Base-by-base conservation (phyloP, 768 basidiomycete species). In the Mycena alexandri region DNA sequence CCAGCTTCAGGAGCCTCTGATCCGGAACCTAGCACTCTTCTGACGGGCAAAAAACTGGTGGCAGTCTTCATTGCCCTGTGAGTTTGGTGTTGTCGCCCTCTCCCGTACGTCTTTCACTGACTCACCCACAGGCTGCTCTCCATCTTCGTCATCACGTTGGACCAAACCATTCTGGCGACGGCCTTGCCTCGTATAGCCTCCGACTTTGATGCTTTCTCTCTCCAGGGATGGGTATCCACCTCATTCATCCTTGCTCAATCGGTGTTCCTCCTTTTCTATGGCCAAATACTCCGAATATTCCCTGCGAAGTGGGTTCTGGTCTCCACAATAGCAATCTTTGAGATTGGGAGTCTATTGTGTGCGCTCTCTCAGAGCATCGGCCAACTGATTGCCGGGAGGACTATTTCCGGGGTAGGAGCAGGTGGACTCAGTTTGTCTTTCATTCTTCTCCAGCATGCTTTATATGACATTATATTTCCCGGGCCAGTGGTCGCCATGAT, bases 371-470 rank as follows among this genome's bases (percentile, higher is more conserved):
- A 62, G 6, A 72, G 56, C 47, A 67, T 79, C n/a, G 69, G 73
- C 50, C 62, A 73, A 19, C 57, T 81, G 17, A 80, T 81, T 47
- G 75, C 82, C 36, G 84, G 84, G 17, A 73, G 84, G 14, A 81
- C 82, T 0, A 63, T 85, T 22, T 74, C 79, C 3, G 84, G 85
- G 14, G 60, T 83, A 2, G 85, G 84, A 1, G 84, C 80, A 0
- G 80, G 80, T 0, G 83, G 82, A 33, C 63, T 52, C 14, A 51
- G 57, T 70, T 22, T 5, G 57, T 61, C 9, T 21, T 10, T 51
- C 42, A 38, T 48, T 53, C 38, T 2, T 46, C 22, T 42, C 21
- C 29, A 3, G 29, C 6, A 29, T 29, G 29, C 29, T 29, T 46
- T 17, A 1, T 33, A 25, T 51, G 12, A 29, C n/a, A 21, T 17